Percentiles rank a stretch among this genome's conserved stretches.
phyloP scores from a whole-genome alignment of 2,329 filamentous ascomycete genomes.

The Nectriaceae sp. region DNA sequence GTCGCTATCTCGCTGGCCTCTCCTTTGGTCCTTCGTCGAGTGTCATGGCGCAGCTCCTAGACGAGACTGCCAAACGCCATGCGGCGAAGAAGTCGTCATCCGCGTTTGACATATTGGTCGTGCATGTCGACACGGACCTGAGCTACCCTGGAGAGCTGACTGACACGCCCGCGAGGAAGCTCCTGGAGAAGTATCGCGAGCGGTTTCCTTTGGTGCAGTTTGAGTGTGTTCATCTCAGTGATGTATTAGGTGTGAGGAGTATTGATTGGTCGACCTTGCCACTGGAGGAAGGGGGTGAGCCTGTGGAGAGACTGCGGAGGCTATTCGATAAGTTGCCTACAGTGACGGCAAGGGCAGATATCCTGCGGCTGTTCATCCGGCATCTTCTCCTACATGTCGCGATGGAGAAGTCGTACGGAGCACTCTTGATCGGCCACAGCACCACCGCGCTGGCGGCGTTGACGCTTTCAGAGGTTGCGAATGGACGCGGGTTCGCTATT shows the following conservation, averaged over 20 bases:
- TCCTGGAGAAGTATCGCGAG: slow-evolving; percentile 56
- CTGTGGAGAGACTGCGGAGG: slow-evolving; percentile 49
- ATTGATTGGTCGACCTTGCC: slow-evolving; percentile 57
- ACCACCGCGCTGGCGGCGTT: slow-evolving; percentile 87
- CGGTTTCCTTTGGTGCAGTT: slow-evolving; percentile 69
- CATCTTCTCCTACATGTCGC: slow-evolving; percentile 71
- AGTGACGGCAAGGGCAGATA: slow-evolving; percentile 74
- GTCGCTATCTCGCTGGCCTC: slow-evolving; percentile 70
- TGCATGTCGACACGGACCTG: slow-evolving; percentile 54
- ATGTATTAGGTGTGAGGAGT: slow-evolving; percentile 53
- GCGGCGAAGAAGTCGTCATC: slow-evolving; percentile 62
- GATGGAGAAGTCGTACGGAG: slow-evolving; percentile 60
- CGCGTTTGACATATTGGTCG: slow-evolving; percentile 67
- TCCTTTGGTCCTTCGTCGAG: slow-evolving; percentile 84
- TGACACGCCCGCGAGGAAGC: slow-evolving; percentile 37
- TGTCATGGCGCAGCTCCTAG: slow-evolving; percentile 73
- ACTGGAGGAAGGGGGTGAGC: slow-evolving; percentile 18
- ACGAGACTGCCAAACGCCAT: slow-evolving; percentile 68
- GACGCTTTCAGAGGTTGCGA: slow-evolving; percentile 84
- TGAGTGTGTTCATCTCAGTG: slow-evolving; percentile 62
- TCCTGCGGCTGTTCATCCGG: slow-evolving; percentile 69
- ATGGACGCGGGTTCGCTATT: slow-evolving; percentile 82
- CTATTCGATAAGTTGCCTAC: slow-evolving; percentile 67
- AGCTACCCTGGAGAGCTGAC: slow-evolving; percentile 16
- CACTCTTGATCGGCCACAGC: slow-evolving; percentile 80